Evolutionary conservation across 495 filamentous ascomycete genomes (phyloP).

Genomic region (Hypoxylon crocopeplum): DNA sequence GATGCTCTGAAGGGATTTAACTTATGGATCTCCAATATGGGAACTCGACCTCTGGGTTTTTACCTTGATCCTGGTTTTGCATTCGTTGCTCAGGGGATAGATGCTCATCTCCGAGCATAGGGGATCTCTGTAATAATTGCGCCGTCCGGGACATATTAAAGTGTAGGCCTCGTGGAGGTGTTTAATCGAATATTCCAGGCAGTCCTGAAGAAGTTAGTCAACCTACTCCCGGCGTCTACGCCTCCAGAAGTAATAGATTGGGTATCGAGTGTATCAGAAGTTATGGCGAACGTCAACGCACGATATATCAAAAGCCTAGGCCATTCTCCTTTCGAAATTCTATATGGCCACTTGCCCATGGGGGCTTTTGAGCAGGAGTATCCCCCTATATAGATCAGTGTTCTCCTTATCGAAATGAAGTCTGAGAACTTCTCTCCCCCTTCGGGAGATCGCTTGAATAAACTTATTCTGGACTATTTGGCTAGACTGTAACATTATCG

Average conservation of each 20-base stretch:
- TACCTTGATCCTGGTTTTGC: too few relatives aligned
- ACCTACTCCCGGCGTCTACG: background rate
- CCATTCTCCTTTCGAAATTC: background rate
- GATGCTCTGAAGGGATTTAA: background rate
- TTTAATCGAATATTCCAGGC: too few relatives aligned
- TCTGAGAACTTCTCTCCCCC: background rate
- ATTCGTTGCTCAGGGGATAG: background rate
- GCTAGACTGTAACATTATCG: background rate
- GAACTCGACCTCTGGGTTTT: background rate
- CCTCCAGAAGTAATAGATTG: background rate
- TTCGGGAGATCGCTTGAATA: background rate
- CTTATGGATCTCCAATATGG: background rate
- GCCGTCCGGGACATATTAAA: background rate
- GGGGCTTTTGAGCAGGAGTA: background rate
- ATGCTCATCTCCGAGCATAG: background rate
- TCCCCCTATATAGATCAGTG: background rate
- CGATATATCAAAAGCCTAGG: background rate
- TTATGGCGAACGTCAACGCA: background rate
- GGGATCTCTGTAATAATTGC: background rate
- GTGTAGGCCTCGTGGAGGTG: background rate
- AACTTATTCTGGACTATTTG: background rate
- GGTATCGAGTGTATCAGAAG: background rate
- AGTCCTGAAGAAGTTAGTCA: background rate
- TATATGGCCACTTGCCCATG: background rate
- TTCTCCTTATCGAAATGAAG: background rate